Base-by-base conservation (phyloP, 495 filamentous ascomycete species). In the Podospora anserina region DNA sequence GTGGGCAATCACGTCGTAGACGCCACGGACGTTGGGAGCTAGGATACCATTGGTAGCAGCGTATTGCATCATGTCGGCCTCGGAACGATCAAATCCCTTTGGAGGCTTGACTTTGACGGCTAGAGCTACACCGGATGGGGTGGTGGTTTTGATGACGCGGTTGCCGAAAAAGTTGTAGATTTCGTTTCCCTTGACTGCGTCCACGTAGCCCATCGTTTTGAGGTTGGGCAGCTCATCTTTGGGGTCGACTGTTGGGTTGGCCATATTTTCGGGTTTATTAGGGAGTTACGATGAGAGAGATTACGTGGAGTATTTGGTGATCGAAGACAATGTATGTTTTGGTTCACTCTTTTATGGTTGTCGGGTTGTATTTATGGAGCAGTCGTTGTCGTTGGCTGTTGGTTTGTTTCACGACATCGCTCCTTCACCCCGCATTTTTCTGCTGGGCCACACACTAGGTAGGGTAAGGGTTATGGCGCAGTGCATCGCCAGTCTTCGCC, bases 1-100 rank as follows among this genome's bases (percentile, higher is more conserved):
- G 9, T 27, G 30, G 16, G 54, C 59, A 28, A 59, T 59, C 6
- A 66, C 44, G 26, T 66, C 64, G 28, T 66, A 66, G 54, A 66
- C 28, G 53, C 64, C 64, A 19, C 28, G 64, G 54, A 66, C 64
- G 2, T 34, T 56, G 6, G 64, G 64, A 2, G 64, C 54, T 3
- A n/a, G 19, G 26, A 66, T 18, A 49, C 64, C 55, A 54, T 66
- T 49, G 7, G 39, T 11, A 3, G 39, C 39, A 3, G 39, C 39
- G 15, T 49, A 49, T 11, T 49, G 39, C 39, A 49, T 49, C 39
- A 49, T 49, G 2, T 49, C 39, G 1, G 39, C 39, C 13, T 49
- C 39, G 39, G 39, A 49, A 13, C 39, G 39, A 11, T 49, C 39
- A 13, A 49, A 49, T 16, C 7, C 9, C 15, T 49, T 6, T 49